Evolutionary conservation across 768 basidiomycete genomes (phyloP).

Genomic region (Naematelia encephala): DNA sequence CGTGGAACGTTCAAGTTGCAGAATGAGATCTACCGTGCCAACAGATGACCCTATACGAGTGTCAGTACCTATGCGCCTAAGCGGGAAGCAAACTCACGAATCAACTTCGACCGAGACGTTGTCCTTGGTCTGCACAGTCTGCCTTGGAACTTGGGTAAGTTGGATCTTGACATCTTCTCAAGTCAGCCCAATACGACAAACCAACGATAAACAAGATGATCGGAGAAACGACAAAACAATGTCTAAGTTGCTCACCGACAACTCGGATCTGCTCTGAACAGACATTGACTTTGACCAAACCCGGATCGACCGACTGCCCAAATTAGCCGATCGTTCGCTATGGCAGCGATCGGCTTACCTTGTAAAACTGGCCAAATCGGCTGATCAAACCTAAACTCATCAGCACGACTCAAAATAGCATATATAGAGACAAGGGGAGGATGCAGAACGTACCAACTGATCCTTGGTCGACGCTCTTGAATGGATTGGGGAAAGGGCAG

Average conservation of each 20-base stretch:
- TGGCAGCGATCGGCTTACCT: constrained; percentile 38
- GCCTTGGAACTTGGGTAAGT: constrained; percentile 58
- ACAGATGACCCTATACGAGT: constrained; percentile 56
- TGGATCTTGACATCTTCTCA: constrained; percentile 79
- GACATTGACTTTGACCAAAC: constrained; percentile 86
- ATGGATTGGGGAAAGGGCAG: constrained; percentile 57
- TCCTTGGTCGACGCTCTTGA: constrained; percentile 58
- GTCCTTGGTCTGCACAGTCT: constrained; percentile 82
- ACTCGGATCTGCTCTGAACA: constrained; percentile 82
- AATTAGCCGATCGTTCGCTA: background rate
- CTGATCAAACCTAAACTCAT: constrained; percentile 84
- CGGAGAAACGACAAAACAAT: background rate
- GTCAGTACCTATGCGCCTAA: constrained; percentile 2
- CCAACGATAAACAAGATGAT: no score
- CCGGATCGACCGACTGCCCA: constrained; percentile 72
- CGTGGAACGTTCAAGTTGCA: background rate
- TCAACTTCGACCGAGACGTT: constrained; percentile 88
- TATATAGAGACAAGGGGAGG: constrained; percentile 38
- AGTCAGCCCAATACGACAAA: no score
- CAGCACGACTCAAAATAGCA: background rate
- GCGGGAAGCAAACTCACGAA: constrained; percentile 15
- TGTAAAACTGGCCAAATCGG: constrained; percentile 94
- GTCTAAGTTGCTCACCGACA: constrained; percentile 55
- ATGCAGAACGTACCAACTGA: constrained; percentile 31
- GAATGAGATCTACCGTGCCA: constrained; percentile 43